Percentiles rank a stretch among this genome's conserved stretches.
Conservation (phyloP, 2,329 filamentous ascomycete genomes). For the Epichloe baconii region DNA sequence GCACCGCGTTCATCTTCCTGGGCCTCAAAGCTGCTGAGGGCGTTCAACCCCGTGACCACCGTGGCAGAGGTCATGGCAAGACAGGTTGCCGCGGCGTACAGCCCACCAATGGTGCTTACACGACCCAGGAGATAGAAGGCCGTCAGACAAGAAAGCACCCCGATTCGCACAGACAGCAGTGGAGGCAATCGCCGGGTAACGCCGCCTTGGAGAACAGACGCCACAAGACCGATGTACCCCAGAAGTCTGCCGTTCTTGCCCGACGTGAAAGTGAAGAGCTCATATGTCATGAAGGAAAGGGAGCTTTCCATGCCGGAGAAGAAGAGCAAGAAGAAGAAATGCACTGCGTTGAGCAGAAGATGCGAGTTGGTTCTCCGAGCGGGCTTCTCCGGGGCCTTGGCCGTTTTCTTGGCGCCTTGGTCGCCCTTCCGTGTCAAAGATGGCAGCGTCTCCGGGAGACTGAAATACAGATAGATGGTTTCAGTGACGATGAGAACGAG, state of each 20-base stretch:
- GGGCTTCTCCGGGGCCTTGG: slow-evolving; percentile 12
- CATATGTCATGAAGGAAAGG: slow-evolving; percentile 92
- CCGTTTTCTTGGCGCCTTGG: slow-evolving; percentile 14
- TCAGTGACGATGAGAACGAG: slow-evolving; percentile 74
- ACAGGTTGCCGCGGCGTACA: slow-evolving; percentile 74
- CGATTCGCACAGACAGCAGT: slow-evolving; percentile 64
- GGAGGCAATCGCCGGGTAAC: slow-evolving; percentile 77
- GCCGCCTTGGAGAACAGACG: slow-evolving; percentile 86
- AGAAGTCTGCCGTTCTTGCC: slow-evolving; percentile 73
- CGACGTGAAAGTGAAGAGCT: slow-evolving; percentile 73
- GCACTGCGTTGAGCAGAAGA: slow-evolving; percentile 65
- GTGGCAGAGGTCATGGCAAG: slow-evolving; percentile 86
- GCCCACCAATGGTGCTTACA: slow-evolving; percentile 50
- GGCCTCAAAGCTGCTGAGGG: slow-evolving; percentile 83
- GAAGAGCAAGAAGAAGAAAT: slow-evolving; percentile 86
- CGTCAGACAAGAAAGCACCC: slow-evolving; percentile 61
- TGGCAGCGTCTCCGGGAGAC: slow-evolving; percentile 77
- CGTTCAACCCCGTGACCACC: slow-evolving; percentile 87
- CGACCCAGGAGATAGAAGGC: slow-evolving; percentile 71
- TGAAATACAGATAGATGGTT: slow-evolving; percentile 74
- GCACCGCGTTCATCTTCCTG: slow-evolving; percentile 66
- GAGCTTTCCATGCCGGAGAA: slow-evolving; percentile 99
- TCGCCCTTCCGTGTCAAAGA: slow-evolving; percentile 28
- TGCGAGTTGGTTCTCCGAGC: slow-evolving; percentile 66
- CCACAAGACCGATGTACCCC: slow-evolving; percentile 81